A percentile compares a stretch with the other conserved stretches of the same genome.
Conservation (phyloP, 2,329 filamentous ascomycete species). For the Chrysosphaeria jannelii region DNA sequence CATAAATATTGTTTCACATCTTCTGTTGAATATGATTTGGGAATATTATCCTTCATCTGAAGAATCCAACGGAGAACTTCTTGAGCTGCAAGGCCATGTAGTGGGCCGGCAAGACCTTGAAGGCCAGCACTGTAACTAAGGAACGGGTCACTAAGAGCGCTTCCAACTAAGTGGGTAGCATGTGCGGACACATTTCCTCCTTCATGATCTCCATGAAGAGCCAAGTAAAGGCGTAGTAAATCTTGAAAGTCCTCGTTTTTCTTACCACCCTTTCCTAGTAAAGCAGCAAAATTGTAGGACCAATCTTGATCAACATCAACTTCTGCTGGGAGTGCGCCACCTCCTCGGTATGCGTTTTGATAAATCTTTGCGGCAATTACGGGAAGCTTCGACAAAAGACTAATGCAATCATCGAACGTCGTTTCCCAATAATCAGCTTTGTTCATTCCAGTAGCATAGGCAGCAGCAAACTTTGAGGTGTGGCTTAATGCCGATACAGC, state of each 20-base stretch:
- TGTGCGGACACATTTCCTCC: slow-evolving; percentile 94
- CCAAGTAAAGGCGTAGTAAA: slow-evolving; percentile 73
- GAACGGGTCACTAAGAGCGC: slow-evolving; percentile 80
- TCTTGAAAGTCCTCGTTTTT: slow-evolving; percentile 90
- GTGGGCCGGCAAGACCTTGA: slow-evolving; percentile 77
- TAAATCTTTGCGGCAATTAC: slow-evolving; percentile 95
- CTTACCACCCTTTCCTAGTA: slow-evolving; percentile 71
- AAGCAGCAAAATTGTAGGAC: slow-evolving; percentile 94
- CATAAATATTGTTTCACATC: slow-evolving; percentile 79
- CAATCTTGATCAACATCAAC: slow-evolving; percentile 73
- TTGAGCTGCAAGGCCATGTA: slow-evolving; percentile 77
- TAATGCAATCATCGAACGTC: slow-evolving; percentile 85
- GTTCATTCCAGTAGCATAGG: slow-evolving; percentile 67
- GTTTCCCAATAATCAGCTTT: slow-evolving; percentile 99
- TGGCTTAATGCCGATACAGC: slow-evolving; percentile 90
- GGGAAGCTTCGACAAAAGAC: slow-evolving; percentile 79
- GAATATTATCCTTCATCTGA: slow-evolving; percentile 78
- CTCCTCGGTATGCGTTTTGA: slow-evolving; percentile 59
- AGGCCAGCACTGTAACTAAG: slow-evolving; percentile 88
- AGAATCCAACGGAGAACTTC: slow-evolving; percentile 92
- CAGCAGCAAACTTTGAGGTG: slow-evolving; percentile 75
- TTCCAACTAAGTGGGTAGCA: slow-evolving; percentile 79
- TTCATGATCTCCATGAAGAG: slow-evolving; percentile 92
- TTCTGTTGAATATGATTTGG: slow-evolving; percentile 42
- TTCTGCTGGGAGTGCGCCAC: slow-evolving; percentile 40